phyloP scores from a whole-genome alignment of 164 flowering plant genomes.

The Kingdonia uniflora region DNA sequence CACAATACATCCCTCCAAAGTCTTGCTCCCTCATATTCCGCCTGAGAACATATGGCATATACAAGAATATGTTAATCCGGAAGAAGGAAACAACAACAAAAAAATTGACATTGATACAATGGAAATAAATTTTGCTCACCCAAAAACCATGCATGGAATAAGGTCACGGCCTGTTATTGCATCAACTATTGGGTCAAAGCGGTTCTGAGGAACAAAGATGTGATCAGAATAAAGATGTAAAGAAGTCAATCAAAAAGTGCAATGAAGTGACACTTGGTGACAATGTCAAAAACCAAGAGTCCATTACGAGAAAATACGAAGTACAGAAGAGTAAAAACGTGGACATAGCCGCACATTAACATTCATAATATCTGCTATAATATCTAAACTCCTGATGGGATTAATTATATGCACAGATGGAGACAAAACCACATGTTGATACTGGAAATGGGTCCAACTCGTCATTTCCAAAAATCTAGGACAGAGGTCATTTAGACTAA shows the following conservation, averaged over 20 bases:
- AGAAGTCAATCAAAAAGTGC: background rate
- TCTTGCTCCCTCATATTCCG: conserved; percentile 48
- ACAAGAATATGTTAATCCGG: conserved; percentile 40
- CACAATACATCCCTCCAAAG: conserved; percentile 76
- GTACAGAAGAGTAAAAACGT: too few relatives aligned
- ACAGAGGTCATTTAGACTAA: too few relatives aligned
- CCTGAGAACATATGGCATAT: conserved; percentile 38
- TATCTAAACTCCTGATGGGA: too few relatives aligned
- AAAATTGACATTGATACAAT: background rate
- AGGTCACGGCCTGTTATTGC: conserved; percentile 46
- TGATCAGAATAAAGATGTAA: background rate
- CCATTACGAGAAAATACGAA: too few relatives aligned
- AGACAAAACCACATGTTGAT: too few relatives aligned
- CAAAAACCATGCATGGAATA: conserved; percentile 79
- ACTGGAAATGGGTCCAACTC: too few relatives aligned
- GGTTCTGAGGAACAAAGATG: conserved; percentile 23
- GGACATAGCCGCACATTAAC: too few relatives aligned
- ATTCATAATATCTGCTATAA: too few relatives aligned
- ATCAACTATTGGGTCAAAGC: conserved; percentile 74
- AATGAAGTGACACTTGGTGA: too few relatives aligned
- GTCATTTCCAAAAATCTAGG: too few relatives aligned
- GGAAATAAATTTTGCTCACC: conserved; percentile 37
- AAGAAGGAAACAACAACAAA: background rate
- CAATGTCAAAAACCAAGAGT: too few relatives aligned
- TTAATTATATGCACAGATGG: too few relatives aligned